Base-by-base conservation (phyloP, 2,329 filamentous ascomycete species). In the Diaporthe eres region DNA sequence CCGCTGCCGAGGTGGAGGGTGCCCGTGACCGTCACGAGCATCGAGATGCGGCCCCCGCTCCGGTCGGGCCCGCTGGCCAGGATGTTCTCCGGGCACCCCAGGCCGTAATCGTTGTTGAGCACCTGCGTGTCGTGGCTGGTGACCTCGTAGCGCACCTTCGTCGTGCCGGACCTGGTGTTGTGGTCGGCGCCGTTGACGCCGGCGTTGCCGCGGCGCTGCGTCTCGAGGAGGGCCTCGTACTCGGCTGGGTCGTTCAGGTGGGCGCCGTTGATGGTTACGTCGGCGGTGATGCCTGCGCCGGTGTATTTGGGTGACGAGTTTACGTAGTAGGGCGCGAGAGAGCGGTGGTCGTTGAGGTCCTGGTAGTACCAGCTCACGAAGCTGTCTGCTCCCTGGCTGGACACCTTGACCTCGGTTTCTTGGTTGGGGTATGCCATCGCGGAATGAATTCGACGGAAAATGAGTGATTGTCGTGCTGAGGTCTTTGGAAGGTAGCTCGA, bases 191-290 rank as follows among this genome's bases (percentile, higher is more conserved):
- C 77, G 55, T 72, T 68, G 15, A 74, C 57, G 51, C 76, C 63
- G 70, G 74, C 63, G 47, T 74, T 55, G 37, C 71, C 47, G 84
- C 93, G 90, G 84, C 93, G 90, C 79, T 95, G 91, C 8, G 89
- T 89, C 75, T 92, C 88, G 78, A 95, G 94, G 39, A 95, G 89
- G 25, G 88, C 88, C 79, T 93, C 91, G 80, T 95, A 93, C 60
- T 92, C 91, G 70, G 87, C 85, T 0, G 92, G 92, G 61, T 91
- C 88, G 47, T 89, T 84, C 51, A 94, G 86, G 3, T 90, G 84
- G 65, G 92, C 92, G 80, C 95, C 95, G 85, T 98, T 98, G 88
- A 95, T 93, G 80, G 92, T 90, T 80, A 98, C 95, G 82, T 92
- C 91, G 71, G 94, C 88, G 47, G 87, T 86, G 34, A 87, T 85